Evolutionary conservation across 441 rosid species (phyloP).

Genomic region (Gossypium lobatum): DNA sequence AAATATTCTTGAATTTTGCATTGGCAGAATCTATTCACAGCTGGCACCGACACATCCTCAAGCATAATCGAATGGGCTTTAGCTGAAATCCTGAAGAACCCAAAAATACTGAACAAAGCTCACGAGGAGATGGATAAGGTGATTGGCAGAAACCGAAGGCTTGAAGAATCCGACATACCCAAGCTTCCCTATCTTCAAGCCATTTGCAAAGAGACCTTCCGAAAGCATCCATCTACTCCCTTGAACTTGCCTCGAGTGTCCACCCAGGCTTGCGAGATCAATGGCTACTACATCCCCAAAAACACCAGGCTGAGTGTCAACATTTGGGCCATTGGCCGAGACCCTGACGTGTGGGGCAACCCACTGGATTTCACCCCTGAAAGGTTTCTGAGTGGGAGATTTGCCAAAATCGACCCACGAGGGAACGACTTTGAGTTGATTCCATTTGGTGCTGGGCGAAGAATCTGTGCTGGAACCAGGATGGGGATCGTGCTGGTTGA

Average conservation of each 20-base stretch:
- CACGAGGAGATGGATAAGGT: constrained; percentile 60
- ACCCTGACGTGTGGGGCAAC: constrained; percentile 44
- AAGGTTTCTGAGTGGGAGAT: constrained; percentile 29
- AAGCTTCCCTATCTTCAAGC: constrained; percentile 47
- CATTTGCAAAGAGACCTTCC: constrained; percentile 43
- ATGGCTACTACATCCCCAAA: constrained; percentile 52
- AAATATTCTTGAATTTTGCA: too few species aligned
- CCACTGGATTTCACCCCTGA: constrained; percentile 39
- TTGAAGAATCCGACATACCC: constrained; percentile 39
- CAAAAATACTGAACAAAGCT: constrained; percentile 31
- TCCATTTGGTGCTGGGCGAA: constrained; percentile 51
- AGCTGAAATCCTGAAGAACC: constrained; percentile 43
- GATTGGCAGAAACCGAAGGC: constrained; percentile 43
- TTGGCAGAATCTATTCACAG: constrained; percentile 44
- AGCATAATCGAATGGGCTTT: constrained; percentile 61
- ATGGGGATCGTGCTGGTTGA: constrained; percentile 56
- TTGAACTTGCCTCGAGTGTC: constrained; percentile 52
- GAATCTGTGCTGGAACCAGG: constrained; percentile 57
- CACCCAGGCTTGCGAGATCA: constrained; percentile 36
- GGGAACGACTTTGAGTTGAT: constrained; percentile 56
- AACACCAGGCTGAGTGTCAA: constrained; percentile 42
- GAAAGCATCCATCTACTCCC: constrained; percentile 64
- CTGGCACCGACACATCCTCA: constrained; percentile 59
- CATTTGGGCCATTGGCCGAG: constrained; percentile 62
- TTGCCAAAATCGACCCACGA: constrained; percentile 35